Conservation (phyloP, 83 land plant genomes). For the Picea engelmannii region DNA sequence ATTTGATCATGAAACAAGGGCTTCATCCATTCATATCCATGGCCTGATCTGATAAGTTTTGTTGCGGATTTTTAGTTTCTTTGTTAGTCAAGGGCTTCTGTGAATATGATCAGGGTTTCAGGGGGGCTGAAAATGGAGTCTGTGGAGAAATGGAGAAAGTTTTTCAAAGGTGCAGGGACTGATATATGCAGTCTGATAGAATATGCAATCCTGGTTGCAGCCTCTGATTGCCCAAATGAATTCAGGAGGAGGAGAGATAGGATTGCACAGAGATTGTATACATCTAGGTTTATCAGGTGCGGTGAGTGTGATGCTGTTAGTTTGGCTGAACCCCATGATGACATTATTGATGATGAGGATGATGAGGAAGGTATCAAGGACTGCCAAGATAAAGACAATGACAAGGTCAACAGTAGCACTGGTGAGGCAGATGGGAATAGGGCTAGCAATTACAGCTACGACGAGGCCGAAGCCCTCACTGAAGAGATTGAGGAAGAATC, state of each 20-base stretch:
- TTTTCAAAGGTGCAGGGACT: conserved; percentile 43
- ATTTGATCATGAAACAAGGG: too few relatives aligned
- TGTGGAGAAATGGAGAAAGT: conserved; percentile 54
- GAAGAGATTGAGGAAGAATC: conserved; percentile 71
- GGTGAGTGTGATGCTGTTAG: conserved; percentile 9
- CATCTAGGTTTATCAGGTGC: not conserved
- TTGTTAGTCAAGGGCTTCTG: too few relatives aligned
- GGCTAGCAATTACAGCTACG: conserved; percentile 43
- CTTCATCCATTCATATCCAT: too few relatives aligned
- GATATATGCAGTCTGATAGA: conserved; percentile 8
- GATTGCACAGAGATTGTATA: not conserved
- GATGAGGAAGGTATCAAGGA: not conserved
- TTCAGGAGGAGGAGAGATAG: conserved; percentile 4
- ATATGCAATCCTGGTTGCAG: conserved; percentile 2
- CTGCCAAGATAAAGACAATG: not conserved
- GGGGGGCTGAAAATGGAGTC: too few relatives aligned
- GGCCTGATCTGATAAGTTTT: too few relatives aligned
- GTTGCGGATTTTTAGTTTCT: too few relatives aligned
- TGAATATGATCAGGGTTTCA: too few relatives aligned
- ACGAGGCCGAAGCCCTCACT: conserved; percentile 74
- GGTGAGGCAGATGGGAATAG: conserved; percentile 18
- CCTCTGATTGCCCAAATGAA: not conserved
- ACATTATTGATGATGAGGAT: not conserved
- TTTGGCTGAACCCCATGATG: not conserved
- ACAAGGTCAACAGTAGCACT: conserved; percentile 9